Evolutionary conservation across 768 basidiomycete species (phyloP), one percentile per base, ranked within the genome.

Genomic region (Tephrocybe sp.): DNA sequence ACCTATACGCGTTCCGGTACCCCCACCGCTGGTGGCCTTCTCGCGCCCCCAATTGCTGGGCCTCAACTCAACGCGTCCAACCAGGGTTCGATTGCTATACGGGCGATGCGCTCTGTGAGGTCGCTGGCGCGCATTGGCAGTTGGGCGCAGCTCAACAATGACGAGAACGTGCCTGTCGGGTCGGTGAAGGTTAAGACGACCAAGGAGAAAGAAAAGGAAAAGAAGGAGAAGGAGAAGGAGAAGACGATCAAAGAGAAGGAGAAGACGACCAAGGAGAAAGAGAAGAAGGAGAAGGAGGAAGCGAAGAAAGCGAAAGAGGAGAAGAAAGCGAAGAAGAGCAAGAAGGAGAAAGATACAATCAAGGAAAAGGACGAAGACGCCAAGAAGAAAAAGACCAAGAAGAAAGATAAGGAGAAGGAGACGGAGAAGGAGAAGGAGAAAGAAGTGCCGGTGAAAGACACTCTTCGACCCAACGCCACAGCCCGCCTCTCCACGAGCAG

Each of bases 31-130:
- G 69, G 63, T 16, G 70, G 71, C 9, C 49, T 76, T 0, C 67
- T 73, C 21, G 71, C 72, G 2, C 70, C 71, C 16, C 70, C 74
- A n/a, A 52, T 60, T 2, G 55, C 60, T 9, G 51, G 4, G 44
- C 51, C 16, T 26, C 35, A 41, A 32, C n/a, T 28, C 32, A 55
- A 42, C 28, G 44, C 54, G 7, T 41, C 45, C n/a, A 57, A 58
- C 43, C 77, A 78, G 24, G 80, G 77, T 25, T 89, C 86, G 0
- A 87, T 92, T 35, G 89, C 89, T 0, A 50, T 91, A 24, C 79
- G 89, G 5, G 89, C 89, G 4, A 91, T 92, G 71, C 75, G 85
- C 35, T 86, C 84, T 12, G 83, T 92, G 56, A 75, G 84, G 22
- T 84, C 83, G 2, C 65, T 91, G 34, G 89, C 89, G 3, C 71